Evolutionary conservation across 495 filamentous ascomycete species (phyloP), one percentile per base, ranked within the genome.

Genomic region (Podospora pseudoanserina): DNA sequence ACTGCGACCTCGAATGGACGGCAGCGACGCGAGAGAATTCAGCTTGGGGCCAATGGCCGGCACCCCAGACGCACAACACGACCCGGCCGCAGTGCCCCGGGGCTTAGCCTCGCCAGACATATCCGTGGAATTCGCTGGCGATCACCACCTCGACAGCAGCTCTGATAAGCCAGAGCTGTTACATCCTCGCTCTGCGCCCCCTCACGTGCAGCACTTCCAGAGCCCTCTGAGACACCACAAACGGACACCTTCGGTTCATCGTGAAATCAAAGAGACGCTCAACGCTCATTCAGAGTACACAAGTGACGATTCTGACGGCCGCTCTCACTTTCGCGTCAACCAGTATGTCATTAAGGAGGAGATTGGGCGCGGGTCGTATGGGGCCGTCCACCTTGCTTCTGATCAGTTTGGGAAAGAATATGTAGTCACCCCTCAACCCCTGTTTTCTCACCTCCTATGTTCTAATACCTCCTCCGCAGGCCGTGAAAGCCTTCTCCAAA

Each of bases 401-500:
- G 95, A 99, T 75, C 94, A 96, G 77, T 92, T 88, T 80, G 94
- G 93, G 5, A 87, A 89, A 62, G 92, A 98, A 92, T 98, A 89
- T 87, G 94, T 97, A 84, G 82, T 90, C 78, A 27, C 34, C 61
- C 20, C 18, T 58, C 4, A 26, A 3, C 18, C 23, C 2, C 54
- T 4, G 53, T 39, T 9, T 57, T 19, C 7, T 34, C 13, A 39
- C 2, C 54, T 26, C 20, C 23, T 7, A 32, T 32, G 3, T 60
- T 23, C 65, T 20, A 64, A 27, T 55, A 54, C 66, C 26, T 53
- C 59, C 56, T 23, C 23, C 23, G 16, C 68, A 97, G 93, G 94
- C 95, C 64, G 88, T 99, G 68, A 99, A 99, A 79, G 94, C 97
- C 73, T 98, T 99, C 79, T 97, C 94, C 63, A 99, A 99, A 77